Percentiles rank a stretch among this genome's conserved stretches.
phyloP scores from a whole-genome alignment of 2,329 filamentous ascomycete genomes.

The Colletotrichum simmondsii region DNA sequence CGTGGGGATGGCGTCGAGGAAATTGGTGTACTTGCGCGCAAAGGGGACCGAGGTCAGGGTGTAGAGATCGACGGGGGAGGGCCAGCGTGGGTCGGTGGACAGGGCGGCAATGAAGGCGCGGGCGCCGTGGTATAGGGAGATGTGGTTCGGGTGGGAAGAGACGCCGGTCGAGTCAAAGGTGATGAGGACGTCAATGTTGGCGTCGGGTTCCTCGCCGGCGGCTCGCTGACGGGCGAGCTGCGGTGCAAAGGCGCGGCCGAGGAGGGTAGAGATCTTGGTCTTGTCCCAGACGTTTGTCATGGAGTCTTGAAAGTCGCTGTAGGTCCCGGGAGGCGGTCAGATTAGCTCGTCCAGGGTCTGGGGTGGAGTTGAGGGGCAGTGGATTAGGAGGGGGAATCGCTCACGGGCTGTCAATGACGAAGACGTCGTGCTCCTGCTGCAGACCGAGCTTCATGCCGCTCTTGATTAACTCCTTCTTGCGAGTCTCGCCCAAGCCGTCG shows the following conservation, averaged over 20 bases:
- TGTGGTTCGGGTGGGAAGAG: conserved; percentile 93
- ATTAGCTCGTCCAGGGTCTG: conserved; percentile 7
- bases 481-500: conserved; percentile 84
- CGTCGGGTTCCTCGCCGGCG: conserved; percentile 50
- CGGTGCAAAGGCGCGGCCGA: conserved; percentile 80
- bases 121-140: conserved; percentile 86
- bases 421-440: conserved; percentile 79
- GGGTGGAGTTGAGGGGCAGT: background rate
- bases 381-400: conserved; percentile 39
- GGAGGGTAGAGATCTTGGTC: conserved; percentile 74
- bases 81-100: conserved; percentile 70
- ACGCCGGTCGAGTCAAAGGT: conserved; percentile 90
- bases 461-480: conserved; percentile 85
- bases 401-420: conserved; percentile 83
- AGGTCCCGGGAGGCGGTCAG: background rate
- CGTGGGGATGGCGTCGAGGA: conserved; percentile 82
- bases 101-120: conserved; percentile 76
- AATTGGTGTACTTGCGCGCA: conserved; percentile 81
- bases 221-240: conserved; percentile 56
- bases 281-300: conserved; percentile 85
- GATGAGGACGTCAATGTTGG: conserved; percentile 81
- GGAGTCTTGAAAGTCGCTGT: conserved; percentile 82
- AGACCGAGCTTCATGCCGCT: conserved; percentile 83
- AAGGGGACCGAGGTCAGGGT: conserved; percentile 80
- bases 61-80: conserved; percentile 84